These are phyloP conservation scores for Pilasporangium apinafurcum DNA, from an alignment of 352 stramenopile species.

Conservation along the genomic window DNA sequence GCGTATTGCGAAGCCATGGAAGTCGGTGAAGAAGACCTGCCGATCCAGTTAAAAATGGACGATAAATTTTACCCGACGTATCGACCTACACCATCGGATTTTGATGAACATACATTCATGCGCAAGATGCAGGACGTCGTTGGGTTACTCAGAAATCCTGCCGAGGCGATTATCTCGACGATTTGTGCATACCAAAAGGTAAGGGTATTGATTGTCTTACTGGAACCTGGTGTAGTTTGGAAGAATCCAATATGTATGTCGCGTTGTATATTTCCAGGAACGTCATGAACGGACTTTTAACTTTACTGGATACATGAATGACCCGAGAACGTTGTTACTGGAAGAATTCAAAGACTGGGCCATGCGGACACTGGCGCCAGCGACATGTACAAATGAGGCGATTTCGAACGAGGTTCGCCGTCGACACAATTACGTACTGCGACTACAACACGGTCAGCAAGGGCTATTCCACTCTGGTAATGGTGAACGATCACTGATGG, in stretches of 20 bases:
- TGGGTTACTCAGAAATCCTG: slow-evolving; percentile 67
- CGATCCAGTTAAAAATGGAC: slow-evolving; percentile 80
- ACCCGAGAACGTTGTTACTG: slow-evolving; percentile 72
- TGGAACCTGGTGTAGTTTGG: not conserved
- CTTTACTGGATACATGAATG: slow-evolving; percentile 78
- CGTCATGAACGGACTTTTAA: slow-evolving; percentile 68
- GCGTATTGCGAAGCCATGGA: slow-evolving; percentile 84
- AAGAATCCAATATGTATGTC: slow-evolving; percentile 4
- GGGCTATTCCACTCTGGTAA: slow-evolving; percentile 72
- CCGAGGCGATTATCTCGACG: slow-evolving; percentile 80
- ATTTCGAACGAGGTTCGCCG: slow-evolving; percentile 72
- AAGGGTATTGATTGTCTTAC: not conserved
- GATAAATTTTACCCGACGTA: slow-evolving; percentile 76
- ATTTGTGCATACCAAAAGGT: slow-evolving; percentile 80
- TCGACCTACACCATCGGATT: slow-evolving; percentile 69
- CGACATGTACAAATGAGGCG: slow-evolving; percentile 69
- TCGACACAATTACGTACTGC: slow-evolving; percentile 68
- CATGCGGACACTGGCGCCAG: slow-evolving; percentile 68
- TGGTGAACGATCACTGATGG: slow-evolving; percentile 68
- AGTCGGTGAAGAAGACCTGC: slow-evolving; percentile 73
- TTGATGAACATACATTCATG: slow-evolving; percentile 85
- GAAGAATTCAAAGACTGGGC: slow-evolving; percentile 86
- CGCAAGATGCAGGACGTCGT: slow-evolving; percentile 86
- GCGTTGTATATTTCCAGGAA: slow-evolving; percentile 23
- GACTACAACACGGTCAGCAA: slow-evolving; percentile 76